Evolutionary conservation across 2,329 filamentous ascomycete species (phyloP), one percentile per base, ranked within the genome.

Genomic region (Fusarium xyrophilum): DNA sequence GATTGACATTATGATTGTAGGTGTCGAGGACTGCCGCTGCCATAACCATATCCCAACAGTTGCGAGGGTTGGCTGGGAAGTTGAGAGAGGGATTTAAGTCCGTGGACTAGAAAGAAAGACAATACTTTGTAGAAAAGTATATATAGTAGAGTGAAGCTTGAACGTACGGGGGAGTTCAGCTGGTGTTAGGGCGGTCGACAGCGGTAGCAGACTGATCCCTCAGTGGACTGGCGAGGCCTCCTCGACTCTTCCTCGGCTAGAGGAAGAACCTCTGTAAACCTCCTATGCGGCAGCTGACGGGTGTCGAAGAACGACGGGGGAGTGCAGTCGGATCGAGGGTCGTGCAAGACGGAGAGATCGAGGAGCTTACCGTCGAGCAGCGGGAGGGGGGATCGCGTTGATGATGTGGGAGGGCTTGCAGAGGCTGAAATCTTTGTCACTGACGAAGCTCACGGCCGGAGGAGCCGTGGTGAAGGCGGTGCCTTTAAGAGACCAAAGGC

Each of bases 241-340:
- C 91, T 93, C 92, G 93, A 97, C 93, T 96, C 96, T 96, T 95
- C 96, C 96, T 94, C 95, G 82, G 85, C 85, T 85, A 96, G 95
- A 97, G 94, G 95, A 98, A 98, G 95, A 97, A 94, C 91, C 92
- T 90, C 88, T 88, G 89, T 90, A 90, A 88, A 88, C 90, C 91
- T 96, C 92, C 93, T 98, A 99, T 99, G 95, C 96, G 96, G 96
- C 96, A 98, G 95, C 93, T 97, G 91, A 88, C 85, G 83, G 81
- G 83, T 82, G 82, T 86, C 82, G 80, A 86, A 83, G 79, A 83
- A 86, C 81, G 85, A 86, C 80, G 81, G 78, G 74, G 83, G 76
- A 68, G 83, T 79, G 76, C 80, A 67, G 71, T 80, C 79, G 79
- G 83, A 79, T 76, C 79, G 78, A 75, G 80, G 79, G 74, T 79